Base-by-base conservation (phyloP, 78 protist genomes). In the Pelomyxa schiedti region DNA sequence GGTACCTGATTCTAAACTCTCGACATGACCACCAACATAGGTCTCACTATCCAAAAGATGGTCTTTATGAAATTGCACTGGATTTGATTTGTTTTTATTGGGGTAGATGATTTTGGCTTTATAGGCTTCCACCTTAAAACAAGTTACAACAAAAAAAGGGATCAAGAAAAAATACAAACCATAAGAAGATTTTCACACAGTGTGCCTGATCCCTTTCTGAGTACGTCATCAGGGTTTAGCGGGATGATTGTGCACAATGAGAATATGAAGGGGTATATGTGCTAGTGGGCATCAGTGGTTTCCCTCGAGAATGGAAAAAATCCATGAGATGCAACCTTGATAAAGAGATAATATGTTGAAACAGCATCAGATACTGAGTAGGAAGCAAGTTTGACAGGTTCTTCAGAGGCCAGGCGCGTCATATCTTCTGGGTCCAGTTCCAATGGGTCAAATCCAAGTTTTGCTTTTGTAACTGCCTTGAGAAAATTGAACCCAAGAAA, bases 321-420 rank as follows among this genome's bases (percentile, higher is more conserved):
- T 6, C 41, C 26, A 41, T 89, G 90, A n/a, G n/a, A n/a, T n/a
- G n/a, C n/a, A n/a, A n/a, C n/a, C n/a, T n/a, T n/a, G 74, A 43
- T 72, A 91, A 93, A 98, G 53, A 98, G 88, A 68, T 96, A 95
- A 68, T 93, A 97, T 0, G 99, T 98, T 1, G 99, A 95, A 36
- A 95, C 98, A 1, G 99, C 99, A 77, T 98, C 99, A 1, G 99
- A 96, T 7, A 98, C 99, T 1, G 99, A 96, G 74, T 98, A 98
- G 41, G 80, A 26, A n/a, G 99, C 97, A 47, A 96, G 71, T 3
- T 29, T 41, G 76, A 91, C 65, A 0, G 88, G 88, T 1, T 76
- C 53, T 42, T 85, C 88, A 39, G 72, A 38, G 4, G 99, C 99
- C 16, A 86, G 82, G 8, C 68, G 78, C 4, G 89, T 35, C 98